These are phyloP conservation scores for Trichoderma asperellum DNA, from an alignment of 2,329 filamentous ascomycete genomes.

Conservation along the genomic window DNA sequence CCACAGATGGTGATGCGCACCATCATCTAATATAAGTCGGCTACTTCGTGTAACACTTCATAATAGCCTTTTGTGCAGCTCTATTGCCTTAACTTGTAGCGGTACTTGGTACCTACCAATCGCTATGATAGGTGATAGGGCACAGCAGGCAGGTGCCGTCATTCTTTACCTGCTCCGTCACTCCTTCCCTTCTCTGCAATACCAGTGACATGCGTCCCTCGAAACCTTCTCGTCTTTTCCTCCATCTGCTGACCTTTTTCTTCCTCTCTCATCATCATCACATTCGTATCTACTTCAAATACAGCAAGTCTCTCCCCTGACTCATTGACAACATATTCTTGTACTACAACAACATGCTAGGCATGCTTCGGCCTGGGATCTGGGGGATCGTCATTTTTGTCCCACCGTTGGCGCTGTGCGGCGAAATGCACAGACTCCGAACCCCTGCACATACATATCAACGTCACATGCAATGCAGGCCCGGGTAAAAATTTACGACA, in stretches of 20 bases:
- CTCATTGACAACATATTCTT: not conserved
- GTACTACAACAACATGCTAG: not conserved
- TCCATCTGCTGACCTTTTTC: no score
- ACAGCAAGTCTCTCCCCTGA: not conserved
- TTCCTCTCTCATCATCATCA: not conserved
- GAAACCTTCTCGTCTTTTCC: not conserved
- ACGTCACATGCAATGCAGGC: constrained; percentile 11
- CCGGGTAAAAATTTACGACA: not conserved
- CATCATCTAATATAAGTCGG: not conserved
- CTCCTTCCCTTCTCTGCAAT: not conserved
- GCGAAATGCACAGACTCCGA: not conserved
- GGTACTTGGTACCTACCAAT: not conserved
- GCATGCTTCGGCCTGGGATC: not conserved
- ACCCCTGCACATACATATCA: not conserved
- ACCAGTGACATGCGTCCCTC: not conserved
- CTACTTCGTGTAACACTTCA: not conserved
- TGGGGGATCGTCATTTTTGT: constrained; percentile 4
- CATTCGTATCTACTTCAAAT: not conserved
- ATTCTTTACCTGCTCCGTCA: not conserved
- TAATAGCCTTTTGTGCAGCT: not conserved
- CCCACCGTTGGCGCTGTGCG: not conserved
- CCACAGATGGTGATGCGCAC: not conserved
- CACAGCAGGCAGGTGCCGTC: not conserved
- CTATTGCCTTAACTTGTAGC: not conserved
- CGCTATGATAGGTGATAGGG: not conserved